phyloP scores from a whole-genome alignment of 2,329 filamentous ascomycete species.

The Delphinella strobiligena region DNA sequence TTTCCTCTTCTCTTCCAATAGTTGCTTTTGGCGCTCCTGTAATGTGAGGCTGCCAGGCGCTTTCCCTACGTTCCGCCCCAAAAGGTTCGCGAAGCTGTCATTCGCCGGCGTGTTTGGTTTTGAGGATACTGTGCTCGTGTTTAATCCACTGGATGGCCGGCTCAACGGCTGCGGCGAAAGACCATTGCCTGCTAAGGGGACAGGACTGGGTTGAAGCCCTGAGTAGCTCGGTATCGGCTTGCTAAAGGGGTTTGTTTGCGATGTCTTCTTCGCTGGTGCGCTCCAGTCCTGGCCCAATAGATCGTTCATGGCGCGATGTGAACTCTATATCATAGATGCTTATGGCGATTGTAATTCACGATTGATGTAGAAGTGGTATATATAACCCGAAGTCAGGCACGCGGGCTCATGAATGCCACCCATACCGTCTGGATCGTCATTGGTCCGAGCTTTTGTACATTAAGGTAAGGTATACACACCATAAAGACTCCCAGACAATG shows the following conservation, averaged over 20 bases:
- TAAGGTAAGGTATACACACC: too few relatives aligned
- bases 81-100: constrained; percentile 69
- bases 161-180: constrained; percentile 17
- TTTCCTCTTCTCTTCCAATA: constrained; percentile 66
- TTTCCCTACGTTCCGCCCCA: constrained; percentile 52
- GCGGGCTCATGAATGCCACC: not conserved
- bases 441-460: not conserved
- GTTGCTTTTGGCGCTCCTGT: constrained; percentile 51
- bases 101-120: constrained; percentile 40
- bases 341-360: not conserved
- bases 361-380: not conserved
- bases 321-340: not conserved
- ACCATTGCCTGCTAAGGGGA: constrained; percentile 26
- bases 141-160: constrained; percentile 28
- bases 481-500: too few relatives aligned
- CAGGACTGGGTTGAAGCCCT: constrained; percentile 25
- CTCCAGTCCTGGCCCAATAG: constrained; percentile 37
- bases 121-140: constrained; percentile 32
- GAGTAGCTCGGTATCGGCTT: constrained; percentile 18
- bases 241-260: constrained; percentile 12
- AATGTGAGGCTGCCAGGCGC: constrained; percentile 56
- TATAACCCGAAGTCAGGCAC: not conserved
- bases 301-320: constrained; percentile 31
- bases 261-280: constrained; percentile 5
- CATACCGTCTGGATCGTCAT: not conserved